phyloP scores from a whole-genome alignment of 805 yeast species.

The Wickerhamomyces hampshirensis region DNA sequence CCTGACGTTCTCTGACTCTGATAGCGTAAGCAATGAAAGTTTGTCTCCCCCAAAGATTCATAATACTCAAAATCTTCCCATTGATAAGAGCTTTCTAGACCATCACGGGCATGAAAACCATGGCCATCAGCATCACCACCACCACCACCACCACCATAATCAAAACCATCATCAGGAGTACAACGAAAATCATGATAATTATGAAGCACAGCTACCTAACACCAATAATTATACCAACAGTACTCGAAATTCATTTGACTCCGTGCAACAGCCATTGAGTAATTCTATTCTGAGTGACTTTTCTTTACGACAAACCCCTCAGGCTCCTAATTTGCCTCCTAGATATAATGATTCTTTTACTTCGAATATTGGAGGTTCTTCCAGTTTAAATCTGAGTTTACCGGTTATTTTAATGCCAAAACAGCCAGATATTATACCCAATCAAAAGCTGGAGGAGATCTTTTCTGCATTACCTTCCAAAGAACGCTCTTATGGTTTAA shows the following conservation, averaged over 20 bases:
- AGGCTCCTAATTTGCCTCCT: conserved; percentile 10
- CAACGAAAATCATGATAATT: too few species aligned
- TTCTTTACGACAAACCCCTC: conserved; percentile 20
- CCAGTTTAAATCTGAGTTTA: conserved; percentile 15
- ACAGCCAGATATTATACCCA: conserved; percentile 20
- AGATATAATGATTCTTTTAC: conserved; percentile 8
- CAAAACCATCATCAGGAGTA: background rate
- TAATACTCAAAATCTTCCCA: conserved; percentile 23
- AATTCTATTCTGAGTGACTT: conserved; percentile 20
- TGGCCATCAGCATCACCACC: background rate
- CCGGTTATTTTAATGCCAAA: conserved; percentile 24
- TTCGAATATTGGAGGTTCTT: background rate
- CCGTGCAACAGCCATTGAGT: conserved; percentile 8
- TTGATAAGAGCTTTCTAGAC: conserved; percentile 11
- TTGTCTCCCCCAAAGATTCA: conserved; percentile 25
- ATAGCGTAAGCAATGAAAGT: conserved; percentile 22
- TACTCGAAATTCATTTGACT: conserved; percentile 1
- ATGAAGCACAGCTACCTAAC: conserved; percentile 4
- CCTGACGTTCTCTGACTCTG: conserved; percentile 23
- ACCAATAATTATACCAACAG: conserved; percentile 1
- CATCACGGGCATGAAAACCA: background rate
- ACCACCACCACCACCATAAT: background rate
- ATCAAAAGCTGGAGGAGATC: conserved; percentile 29
- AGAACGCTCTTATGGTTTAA: conserved; percentile 41
- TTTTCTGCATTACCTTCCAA: conserved; percentile 41